phyloP scores from a whole-genome alignment of 176 grass and related monocot genomes.

The Avena eriantha region DNA sequence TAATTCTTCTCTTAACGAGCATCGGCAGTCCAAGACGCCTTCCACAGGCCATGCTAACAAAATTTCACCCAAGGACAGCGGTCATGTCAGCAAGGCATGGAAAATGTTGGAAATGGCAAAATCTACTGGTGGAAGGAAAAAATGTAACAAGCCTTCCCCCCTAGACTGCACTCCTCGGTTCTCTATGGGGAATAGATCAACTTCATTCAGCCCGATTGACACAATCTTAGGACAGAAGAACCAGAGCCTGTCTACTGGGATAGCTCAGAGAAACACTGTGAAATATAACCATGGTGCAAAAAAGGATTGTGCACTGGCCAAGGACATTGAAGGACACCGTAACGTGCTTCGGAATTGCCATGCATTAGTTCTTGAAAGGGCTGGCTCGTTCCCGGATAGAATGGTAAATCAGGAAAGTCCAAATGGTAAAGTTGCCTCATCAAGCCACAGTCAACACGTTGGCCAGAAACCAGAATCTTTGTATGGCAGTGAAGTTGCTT shows the following conservation, averaged over 20 bases:
- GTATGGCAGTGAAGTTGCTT: constrained; percentile 18
- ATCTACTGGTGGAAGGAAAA: constrained; percentile 42
- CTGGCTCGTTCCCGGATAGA: constrained; percentile 17
- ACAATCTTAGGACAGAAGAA: constrained; percentile 40
- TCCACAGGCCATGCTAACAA: constrained; percentile 21
- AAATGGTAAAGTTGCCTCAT: constrained; percentile 37
- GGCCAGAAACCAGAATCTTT: not conserved
- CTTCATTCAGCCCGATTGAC: constrained; percentile 47
- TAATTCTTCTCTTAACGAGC: constrained; percentile 1
- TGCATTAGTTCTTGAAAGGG: constrained; percentile 23
- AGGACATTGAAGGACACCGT: not conserved
- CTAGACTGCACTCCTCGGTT: constrained; percentile 24
- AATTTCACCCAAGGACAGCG: constrained; percentile 12
- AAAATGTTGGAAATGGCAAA: constrained; percentile 79
- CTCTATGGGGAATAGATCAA: constrained; percentile 56
- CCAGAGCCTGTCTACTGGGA: not conserved
- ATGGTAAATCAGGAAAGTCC: constrained; percentile 41
- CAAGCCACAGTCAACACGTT: not conserved
- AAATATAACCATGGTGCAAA: not conserved
- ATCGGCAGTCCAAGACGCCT: not conserved
- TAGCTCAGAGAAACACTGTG: not conserved
- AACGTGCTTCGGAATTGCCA: constrained; percentile 8
- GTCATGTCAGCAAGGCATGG: constrained; percentile 69
- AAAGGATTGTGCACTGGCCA: constrained; percentile 17
- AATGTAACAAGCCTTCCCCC: constrained; percentile 39